A percentile compares a stretch with the other conserved stretches of the same genome.
Conservation (phyloP, 305 asterid genomes). For the Rubia peregrina region DNA sequence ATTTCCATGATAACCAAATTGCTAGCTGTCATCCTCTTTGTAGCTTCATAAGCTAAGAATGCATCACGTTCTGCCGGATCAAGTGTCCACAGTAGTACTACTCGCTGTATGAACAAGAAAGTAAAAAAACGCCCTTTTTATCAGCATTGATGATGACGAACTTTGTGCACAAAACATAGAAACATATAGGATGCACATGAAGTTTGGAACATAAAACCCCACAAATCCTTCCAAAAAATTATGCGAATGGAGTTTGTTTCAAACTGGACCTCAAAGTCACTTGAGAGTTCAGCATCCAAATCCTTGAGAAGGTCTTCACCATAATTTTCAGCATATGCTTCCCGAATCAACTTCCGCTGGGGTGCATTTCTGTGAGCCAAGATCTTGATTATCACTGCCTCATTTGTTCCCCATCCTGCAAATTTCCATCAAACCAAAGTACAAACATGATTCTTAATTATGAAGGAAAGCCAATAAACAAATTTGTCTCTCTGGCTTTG, state of each 20-base stretch:
- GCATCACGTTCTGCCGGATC: conserved; percentile 85
- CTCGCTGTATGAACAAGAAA: conserved; percentile 35
- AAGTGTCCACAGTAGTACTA: conserved; percentile 59
- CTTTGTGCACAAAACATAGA: neutral
- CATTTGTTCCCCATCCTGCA: conserved; percentile 86
- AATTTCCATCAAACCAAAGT: conserved; percentile 2
- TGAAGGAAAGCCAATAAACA: neutral
- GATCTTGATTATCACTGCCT: conserved; percentile 48
- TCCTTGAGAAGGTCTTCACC: conserved; percentile 79
- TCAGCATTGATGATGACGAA: neutral
- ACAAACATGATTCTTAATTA: neutral
- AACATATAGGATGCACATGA: neutral
- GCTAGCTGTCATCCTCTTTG: conserved; percentile 48
- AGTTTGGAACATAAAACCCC: neutral
- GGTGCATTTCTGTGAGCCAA: conserved; percentile 75
- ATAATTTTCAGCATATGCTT: conserved; percentile 54
- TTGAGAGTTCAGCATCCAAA: conserved; percentile 68
- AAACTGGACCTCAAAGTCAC: conserved; percentile 61
- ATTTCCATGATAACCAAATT: conserved; percentile 67
- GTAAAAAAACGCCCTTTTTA: neutral
- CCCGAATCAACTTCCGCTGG: conserved; percentile 63
- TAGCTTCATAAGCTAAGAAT: conserved; percentile 59
- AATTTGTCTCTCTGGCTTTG: neutral
- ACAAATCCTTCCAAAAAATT: neutral
- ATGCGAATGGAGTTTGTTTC: neutral